phyloP scores from a whole-genome alignment of 306 rosid species.

The Vigna radiata region DNA sequence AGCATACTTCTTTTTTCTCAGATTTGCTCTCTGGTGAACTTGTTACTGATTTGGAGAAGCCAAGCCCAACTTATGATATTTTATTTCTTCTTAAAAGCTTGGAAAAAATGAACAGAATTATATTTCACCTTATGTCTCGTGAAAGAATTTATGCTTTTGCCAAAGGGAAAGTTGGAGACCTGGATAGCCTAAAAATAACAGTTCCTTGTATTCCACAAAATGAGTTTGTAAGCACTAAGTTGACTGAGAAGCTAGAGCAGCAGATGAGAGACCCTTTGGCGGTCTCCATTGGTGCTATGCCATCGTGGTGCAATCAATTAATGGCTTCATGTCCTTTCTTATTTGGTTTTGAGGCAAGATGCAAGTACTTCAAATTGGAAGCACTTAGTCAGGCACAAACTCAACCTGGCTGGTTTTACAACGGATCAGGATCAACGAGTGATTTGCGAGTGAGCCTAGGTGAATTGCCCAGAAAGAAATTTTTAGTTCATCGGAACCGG shows the following conservation, averaged over 20 bases:
- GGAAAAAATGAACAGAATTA: constrained; percentile 76
- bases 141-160: constrained; percentile 86
- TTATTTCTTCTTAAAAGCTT: constrained; percentile 78
- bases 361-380: constrained; percentile 83
- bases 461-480: constrained; percentile 73
- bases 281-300: constrained; percentile 81
- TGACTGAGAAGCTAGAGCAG: constrained; percentile 95
- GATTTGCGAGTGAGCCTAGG: constrained; percentile 61
- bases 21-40: constrained; percentile 68
- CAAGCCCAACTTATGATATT: constrained; percentile 73
- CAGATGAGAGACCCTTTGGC: constrained; percentile 87
- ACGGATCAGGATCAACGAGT: constrained; percentile 53
- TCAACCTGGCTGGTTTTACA: constrained; percentile 58
- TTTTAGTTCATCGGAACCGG: constrained; percentile 69
- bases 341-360: constrained; percentile 89
- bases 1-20: constrained; percentile 67
- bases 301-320: constrained; percentile 84
- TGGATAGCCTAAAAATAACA: constrained; percentile 63
- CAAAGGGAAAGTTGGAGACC: constrained; percentile 72
- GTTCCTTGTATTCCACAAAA: constrained; percentile 70
- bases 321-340: constrained; percentile 83
- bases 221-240: constrained; percentile 85
- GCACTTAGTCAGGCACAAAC: constrained; percentile 69
- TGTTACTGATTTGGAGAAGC: constrained; percentile 75
- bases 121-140: constrained; percentile 74